Evolutionary conservation across 176 grass and related monocot species (phyloP).

Genomic region (Juncus inflexus): DNA sequence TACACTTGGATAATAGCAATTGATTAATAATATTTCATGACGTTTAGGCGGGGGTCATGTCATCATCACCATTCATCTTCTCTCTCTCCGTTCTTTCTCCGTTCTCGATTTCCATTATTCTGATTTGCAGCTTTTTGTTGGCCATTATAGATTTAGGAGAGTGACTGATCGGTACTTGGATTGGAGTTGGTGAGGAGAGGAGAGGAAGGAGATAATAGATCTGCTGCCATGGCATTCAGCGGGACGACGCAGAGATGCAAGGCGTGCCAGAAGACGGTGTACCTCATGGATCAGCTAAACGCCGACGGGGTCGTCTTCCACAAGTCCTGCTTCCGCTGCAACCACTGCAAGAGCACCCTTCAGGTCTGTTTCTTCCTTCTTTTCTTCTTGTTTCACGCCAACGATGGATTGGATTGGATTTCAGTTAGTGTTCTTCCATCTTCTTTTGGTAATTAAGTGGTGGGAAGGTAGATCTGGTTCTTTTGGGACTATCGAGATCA

Average conservation of each 20-base stretch:
- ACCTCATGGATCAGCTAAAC: slow-evolving; percentile 88
- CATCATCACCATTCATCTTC: slow-evolving; percentile 18
- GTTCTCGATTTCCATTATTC: slow-evolving; percentile 3
- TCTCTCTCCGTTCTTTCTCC: background rate
- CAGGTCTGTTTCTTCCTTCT: slow-evolving; percentile 21
- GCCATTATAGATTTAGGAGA: background rate
- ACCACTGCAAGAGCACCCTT: slow-evolving; percentile 90
- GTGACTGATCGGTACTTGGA: no score
- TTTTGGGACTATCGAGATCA: no score
- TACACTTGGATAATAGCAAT: no score
- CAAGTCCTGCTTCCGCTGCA: slow-evolving; percentile 89
- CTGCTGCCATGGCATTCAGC: slow-evolving; percentile 38
- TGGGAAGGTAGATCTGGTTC: no score
- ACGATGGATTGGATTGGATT: background rate
- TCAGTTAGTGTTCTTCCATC: background rate
- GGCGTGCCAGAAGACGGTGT: slow-evolving; percentile 89
- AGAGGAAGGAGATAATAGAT: background rate
- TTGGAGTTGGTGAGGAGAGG: background rate
- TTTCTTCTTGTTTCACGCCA: background rate
- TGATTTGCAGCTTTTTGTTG: background rate
- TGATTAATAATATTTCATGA: no score
- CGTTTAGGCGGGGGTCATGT: background rate
- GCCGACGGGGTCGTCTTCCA: slow-evolving; percentile 63
- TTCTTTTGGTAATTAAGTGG: background rate
- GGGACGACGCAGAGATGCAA: slow-evolving; percentile 82